phyloP scores from a whole-genome alignment of 768 basidiomycete genomes.

The Postia placenta region DNA sequence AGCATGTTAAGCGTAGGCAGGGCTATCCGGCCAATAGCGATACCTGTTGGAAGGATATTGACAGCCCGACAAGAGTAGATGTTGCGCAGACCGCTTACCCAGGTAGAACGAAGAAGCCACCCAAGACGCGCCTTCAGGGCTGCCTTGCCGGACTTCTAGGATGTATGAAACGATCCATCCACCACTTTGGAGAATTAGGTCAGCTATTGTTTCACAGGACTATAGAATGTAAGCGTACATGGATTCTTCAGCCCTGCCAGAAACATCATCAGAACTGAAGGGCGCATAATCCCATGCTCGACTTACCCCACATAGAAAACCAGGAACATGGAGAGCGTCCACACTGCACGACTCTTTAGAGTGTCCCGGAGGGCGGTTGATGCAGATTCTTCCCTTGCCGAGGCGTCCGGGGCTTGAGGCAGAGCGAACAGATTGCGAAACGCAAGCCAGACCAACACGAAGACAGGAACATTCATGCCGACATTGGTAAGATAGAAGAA shows the following conservation, averaged over 20 bases:
- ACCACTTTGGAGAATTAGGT: too few species aligned
- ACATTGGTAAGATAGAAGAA: constrained; percentile 22
- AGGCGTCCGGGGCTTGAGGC: constrained; percentile 9
- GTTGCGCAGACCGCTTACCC: constrained; percentile 7
- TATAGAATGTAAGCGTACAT: constrained; percentile 12
- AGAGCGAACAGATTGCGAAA: constrained; percentile 18
- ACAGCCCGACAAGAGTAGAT: not conserved
- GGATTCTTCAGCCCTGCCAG: constrained; percentile 19
- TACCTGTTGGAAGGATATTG: constrained; percentile 8
- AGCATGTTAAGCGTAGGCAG: constrained; percentile 21
- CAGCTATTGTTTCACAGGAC: too few species aligned
- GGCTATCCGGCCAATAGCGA: constrained; percentile 23
- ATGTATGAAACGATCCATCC: constrained; percentile 26
- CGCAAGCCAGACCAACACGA: constrained; percentile 17
- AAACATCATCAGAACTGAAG: not conserved
- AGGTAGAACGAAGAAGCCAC: constrained; percentile 24
- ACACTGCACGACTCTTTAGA: constrained; percentile 19
- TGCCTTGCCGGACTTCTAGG: constrained; percentile 21
- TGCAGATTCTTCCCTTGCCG: not conserved
- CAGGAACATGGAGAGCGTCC: constrained; percentile 22
- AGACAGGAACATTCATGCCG: constrained; percentile 19
- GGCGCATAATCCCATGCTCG: not conserved
- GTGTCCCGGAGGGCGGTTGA: constrained; percentile 6
- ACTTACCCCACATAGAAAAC: constrained; percentile 22
- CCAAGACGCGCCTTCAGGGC: constrained; percentile 23